phyloP scores from a whole-genome alignment of 805 yeast genomes.

The Yarrowia porcina region DNA sequence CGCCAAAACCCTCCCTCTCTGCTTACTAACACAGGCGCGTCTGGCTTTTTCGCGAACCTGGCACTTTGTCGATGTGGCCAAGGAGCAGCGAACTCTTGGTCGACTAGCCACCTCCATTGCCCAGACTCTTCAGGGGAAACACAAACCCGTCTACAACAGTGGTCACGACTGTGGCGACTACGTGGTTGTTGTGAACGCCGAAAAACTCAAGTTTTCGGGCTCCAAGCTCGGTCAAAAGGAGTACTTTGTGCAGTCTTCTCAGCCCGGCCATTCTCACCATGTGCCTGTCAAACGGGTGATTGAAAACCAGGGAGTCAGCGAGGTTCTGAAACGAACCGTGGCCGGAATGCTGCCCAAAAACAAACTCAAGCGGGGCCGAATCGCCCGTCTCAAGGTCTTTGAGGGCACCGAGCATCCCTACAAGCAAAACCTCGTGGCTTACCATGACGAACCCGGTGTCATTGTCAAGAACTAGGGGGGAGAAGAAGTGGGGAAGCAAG shows the following conservation, averaged over 20 bases:
- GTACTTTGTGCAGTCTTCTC: conserved; percentile 84
- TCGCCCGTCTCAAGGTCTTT: conserved; percentile 78
- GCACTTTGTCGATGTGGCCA: conserved; percentile 92
- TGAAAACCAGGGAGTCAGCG: conserved; percentile 81
- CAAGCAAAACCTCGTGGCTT: conserved; percentile 75
- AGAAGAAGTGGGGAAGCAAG: too few species aligned
- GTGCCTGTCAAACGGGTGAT: conserved; percentile 75
- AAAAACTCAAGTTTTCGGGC: conserved; percentile 78
- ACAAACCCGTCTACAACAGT: conserved; percentile 82
- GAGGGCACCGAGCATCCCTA: conserved; percentile 91
- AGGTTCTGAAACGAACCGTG: conserved; percentile 80
- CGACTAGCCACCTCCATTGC: conserved; percentile 90
- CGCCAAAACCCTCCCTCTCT: neutral
- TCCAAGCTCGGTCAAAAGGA: conserved; percentile 74
- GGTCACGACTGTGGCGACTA: conserved; percentile 90
- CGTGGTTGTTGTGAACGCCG: conserved; percentile 92
- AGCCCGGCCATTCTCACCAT: conserved; percentile 85
- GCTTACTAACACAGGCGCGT: conserved; percentile 47
- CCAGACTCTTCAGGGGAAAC: conserved; percentile 88
- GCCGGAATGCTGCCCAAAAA: conserved; percentile 96
- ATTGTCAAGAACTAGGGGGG: conserved; percentile 39
- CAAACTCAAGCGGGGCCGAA: conserved; percentile 68
- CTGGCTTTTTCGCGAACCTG: conserved; percentile 80
- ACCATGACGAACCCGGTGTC: conserved; percentile 59
- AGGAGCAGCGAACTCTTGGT: conserved; percentile 83